Base-by-base conservation (phyloP, 2,329 filamentous ascomycete genomes). In the Biscogniauxia marginata region DNA sequence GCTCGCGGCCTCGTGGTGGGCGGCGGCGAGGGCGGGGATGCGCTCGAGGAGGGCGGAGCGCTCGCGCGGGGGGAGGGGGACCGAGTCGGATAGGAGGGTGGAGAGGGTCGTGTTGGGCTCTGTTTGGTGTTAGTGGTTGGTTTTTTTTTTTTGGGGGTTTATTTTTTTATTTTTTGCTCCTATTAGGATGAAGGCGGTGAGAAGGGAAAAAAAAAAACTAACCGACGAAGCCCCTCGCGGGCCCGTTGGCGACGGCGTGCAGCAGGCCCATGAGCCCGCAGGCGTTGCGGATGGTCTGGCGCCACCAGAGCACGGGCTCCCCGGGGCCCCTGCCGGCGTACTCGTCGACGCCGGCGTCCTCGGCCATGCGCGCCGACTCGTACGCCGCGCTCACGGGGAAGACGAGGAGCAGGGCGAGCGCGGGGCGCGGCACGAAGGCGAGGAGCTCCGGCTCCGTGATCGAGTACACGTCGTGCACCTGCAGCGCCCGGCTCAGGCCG, bases 281-380 rank as follows among this genome's bases (percentile, higher is more conserved):
- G 0, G 93, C 91, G 71, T 98, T 96, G 58, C 89, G 84, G 66
- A 98, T 97, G 0, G 93, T 98, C 77, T 98, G 93, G 65, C 85
- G 89, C 81, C 93, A 98, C 95, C 93, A 99, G 7, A 96, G 69
- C 0, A 97, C 90, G 4, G 90, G 87, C 69, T 97, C 91, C 0
- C 67, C 69, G 0, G 81, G 75, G 1, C 92, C 92, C 18, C 78
- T 80, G 46, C 88, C 89, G 0, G 72, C 70, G 76, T 96, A 96
- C 43, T 86, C 83, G 2, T 76, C 63, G 45, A 78, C 77, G 20
- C 80, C 71, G 50, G 77, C 77, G 75, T 97, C 93, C 77, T 96
- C 93, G 46, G 84, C 79, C 55, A 83, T 73, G 25, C 93, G 88
- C 70, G 88, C 85, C 58, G 81, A 83, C 75, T 96, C 89, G 80